Evolutionary conservation across 352 stramenopile species (phyloP).

Genomic region (Phytophthora tentaculata): DNA sequence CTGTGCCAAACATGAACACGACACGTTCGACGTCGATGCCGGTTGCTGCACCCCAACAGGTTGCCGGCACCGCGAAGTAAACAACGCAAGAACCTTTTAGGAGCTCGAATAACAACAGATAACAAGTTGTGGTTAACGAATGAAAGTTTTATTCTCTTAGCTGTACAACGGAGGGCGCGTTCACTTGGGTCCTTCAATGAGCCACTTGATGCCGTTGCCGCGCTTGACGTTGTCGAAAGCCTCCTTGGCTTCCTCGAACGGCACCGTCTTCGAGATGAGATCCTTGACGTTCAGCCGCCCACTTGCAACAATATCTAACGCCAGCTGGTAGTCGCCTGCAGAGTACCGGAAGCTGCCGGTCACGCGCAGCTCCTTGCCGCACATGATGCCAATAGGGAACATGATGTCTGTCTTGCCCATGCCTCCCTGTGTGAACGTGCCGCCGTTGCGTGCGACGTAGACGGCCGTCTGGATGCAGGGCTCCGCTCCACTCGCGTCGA

Average conservation of each 20-base stretch:
- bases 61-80: conserved; percentile 24
- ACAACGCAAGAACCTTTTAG: background rate
- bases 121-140: conserved; percentile 17
- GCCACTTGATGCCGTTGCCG: conserved; percentile 44
- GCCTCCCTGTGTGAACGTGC: conserved; percentile 31
- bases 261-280: conserved; percentile 33
- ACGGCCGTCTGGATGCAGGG: conserved; percentile 34
- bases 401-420: conserved; percentile 38
- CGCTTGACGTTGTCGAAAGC: conserved; percentile 39
- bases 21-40: conserved; percentile 5
- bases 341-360: conserved; percentile 43
- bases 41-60: conserved; percentile 7
- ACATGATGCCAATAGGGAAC: conserved; percentile 39
- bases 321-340: conserved; percentile 35
- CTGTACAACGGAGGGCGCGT: conserved; percentile 3
- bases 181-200: conserved; percentile 40
- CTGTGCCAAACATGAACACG: conserved; percentile 18
- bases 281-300: conserved; percentile 36
- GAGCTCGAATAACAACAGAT: conserved; percentile 5
- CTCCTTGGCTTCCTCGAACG: conserved; percentile 39
- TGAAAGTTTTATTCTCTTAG: background rate
- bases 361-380: conserved; percentile 34
- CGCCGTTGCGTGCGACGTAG: conserved; percentile 32
- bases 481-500: conserved; percentile 36
- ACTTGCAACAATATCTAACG: conserved; percentile 36